These are phyloP conservation scores for Dioscorea cayenensis DNA, from an alignment of 116 monocot genomes.

Conservation along the genomic window DNA sequence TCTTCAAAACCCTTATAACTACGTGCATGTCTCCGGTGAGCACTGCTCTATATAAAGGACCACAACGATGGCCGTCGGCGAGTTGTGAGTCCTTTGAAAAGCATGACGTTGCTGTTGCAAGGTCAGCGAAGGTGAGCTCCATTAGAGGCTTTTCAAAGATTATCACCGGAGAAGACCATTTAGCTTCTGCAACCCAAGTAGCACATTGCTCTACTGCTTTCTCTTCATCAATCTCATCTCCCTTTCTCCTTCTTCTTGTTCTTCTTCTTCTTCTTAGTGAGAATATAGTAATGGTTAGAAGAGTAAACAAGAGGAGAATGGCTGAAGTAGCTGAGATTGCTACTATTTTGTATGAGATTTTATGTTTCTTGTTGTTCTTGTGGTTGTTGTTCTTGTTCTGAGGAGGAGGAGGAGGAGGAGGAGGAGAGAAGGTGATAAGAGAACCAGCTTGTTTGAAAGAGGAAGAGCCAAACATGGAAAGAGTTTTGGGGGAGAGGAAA, in stretches of 20 bases:
- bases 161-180: conserved; percentile 45
- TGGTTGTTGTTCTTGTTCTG: neutral
- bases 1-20: conserved; percentile 61
- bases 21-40: conserved; percentile 76
- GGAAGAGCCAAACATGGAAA: conserved; percentile 44
- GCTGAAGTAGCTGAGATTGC: conserved; percentile 1
- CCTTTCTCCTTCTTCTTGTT: neutral
- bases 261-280: neutral
- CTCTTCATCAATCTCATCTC: conserved; percentile 8
- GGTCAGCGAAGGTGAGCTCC: conserved; percentile 58
- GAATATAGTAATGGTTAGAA: neutral
- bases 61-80: conserved; percentile 53
- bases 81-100: conserved; percentile 77
- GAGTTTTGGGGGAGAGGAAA: conserved; percentile 5
- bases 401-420: neutral
- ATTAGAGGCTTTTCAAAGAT: conserved; percentile 86
- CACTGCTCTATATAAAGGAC: conserved; percentile 61
- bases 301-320: neutral
- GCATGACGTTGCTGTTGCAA: conserved; percentile 63
- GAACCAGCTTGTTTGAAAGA: conserved; percentile 52
- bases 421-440: conserved; percentile 8
- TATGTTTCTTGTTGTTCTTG: neutral
- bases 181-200: conserved; percentile 46
- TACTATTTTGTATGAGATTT: neutral
- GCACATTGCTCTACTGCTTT: conserved; percentile 11